Percentiles rank a stretch among this genome's conserved stretches.
phyloP scores from a whole-genome alignment of 163 green algal genomes.

The Volvox carteri region DNA sequence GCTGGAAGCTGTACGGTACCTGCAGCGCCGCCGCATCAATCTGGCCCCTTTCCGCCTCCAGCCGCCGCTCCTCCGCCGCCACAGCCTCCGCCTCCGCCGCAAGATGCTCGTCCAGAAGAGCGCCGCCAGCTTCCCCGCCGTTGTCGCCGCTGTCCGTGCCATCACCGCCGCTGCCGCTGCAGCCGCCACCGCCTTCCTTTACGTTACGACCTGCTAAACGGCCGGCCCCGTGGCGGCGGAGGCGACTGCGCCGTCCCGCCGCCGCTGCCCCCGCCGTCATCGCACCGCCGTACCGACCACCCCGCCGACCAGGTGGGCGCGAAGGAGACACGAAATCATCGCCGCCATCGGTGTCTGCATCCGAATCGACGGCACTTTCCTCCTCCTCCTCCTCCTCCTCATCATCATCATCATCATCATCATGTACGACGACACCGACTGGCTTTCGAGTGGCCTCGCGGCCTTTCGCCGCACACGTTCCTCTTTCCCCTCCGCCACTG shows the following conservation, averaged over 20 bases:
- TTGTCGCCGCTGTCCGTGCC: background rate
- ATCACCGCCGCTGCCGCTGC: background rate
- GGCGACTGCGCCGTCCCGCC: background rate
- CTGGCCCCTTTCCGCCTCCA: constrained; percentile 9
- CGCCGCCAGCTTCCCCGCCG: background rate
- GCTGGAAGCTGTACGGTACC: background rate
- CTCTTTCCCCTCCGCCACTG: background rate
- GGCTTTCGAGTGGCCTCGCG: background rate
- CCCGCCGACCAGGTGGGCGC: too few relatives aligned
- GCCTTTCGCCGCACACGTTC: background rate
- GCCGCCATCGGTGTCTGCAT: background rate
- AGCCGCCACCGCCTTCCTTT: too few relatives aligned
- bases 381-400: background rate
- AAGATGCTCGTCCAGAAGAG: constrained; percentile 39
- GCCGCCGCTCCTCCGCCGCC: constrained; percentile 27
- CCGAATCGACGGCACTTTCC: background rate
- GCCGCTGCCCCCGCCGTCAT: background rate
- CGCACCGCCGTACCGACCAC: background rate
- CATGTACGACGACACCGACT: background rate
- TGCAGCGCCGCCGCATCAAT: constrained; percentile 57
- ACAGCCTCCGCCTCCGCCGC: constrained; percentile 32
- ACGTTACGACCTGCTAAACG: background rate
- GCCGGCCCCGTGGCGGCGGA: background rate
- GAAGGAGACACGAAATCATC: background rate
- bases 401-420: background rate